Percentiles rank a stretch among this genome's conserved stretches.
Conservation (phyloP, 257 asterid species). For the Datura wrightii region DNA sequence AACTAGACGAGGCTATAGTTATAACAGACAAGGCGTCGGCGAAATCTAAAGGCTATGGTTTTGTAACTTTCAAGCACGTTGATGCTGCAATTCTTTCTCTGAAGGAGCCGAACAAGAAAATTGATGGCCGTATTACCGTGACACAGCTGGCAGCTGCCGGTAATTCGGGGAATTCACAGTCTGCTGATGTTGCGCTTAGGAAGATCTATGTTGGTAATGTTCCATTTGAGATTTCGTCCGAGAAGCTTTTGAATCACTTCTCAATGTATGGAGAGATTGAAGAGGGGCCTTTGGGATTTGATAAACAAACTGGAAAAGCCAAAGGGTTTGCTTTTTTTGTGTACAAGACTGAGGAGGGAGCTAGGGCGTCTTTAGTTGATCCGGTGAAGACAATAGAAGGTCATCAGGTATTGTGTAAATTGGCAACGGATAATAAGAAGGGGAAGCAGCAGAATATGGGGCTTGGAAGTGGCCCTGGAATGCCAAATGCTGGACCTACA, state of each 20-base stretch:
- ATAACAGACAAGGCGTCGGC: constrained; percentile 82
- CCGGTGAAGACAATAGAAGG: constrained; percentile 84
- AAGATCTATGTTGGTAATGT: constrained; percentile 95
- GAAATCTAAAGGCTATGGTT: constrained; percentile 87
- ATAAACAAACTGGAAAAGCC: constrained; percentile 93
- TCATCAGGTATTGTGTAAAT: constrained; percentile 83
- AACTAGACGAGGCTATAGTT: constrained; percentile 85
- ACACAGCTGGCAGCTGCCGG: constrained; percentile 91
- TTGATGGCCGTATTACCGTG: constrained; percentile 94
- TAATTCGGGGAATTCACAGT: constrained; percentile 61
- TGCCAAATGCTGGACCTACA: constrained; percentile 55
- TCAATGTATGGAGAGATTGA: constrained; percentile 89
- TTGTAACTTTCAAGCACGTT: constrained; percentile 83
- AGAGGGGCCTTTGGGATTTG: constrained; percentile 98
- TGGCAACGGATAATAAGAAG: constrained; percentile 91
- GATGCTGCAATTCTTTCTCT: constrained; percentile 82
- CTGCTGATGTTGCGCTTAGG: constrained; percentile 72
- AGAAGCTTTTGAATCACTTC: constrained; percentile 73
- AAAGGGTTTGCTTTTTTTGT: constrained; percentile 96
- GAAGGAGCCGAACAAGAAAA: constrained; percentile 84
- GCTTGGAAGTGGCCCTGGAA: constrained; percentile 59
- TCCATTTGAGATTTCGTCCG: constrained; percentile 87
- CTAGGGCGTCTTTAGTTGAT: constrained; percentile 73
- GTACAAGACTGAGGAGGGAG: constrained; percentile 92
- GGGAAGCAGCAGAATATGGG: constrained; percentile 70